phyloP scores from a whole-genome alignment of 1,284 basidiomycete genomes.

The Peniophora sp. region DNA sequence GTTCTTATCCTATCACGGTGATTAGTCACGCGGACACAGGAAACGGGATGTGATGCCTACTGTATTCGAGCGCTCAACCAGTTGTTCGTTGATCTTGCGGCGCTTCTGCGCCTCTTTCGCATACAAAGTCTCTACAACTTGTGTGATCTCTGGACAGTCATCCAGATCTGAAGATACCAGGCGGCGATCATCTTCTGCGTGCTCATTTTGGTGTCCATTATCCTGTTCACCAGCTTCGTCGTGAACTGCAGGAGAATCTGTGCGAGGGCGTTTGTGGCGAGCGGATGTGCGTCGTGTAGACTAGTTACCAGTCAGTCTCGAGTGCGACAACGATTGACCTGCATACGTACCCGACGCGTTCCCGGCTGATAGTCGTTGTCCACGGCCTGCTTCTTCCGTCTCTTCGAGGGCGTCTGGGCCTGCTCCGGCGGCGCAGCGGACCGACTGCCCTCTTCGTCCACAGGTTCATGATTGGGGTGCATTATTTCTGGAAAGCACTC shows the following conservation, averaged over 20 bases:
- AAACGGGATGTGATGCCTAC: slow-evolving; percentile 32
- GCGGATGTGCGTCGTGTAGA: slow-evolving; percentile 32
- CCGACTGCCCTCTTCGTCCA: neutral
- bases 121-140: slow-evolving; percentile 56
- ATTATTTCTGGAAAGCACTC: no score
- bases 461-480: no score
- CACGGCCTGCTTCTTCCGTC: slow-evolving; percentile 41
- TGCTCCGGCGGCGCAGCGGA: neutral
- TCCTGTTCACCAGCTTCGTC: slow-evolving; percentile 11
- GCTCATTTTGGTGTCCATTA: slow-evolving; percentile 23
- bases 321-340: neutral
- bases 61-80: slow-evolving; percentile 56
- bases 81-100: slow-evolving; percentile 59
- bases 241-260: slow-evolving; percentile 23
- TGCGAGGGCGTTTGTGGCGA: slow-evolving; percentile 31
- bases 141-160: slow-evolving; percentile 61
- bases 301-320: slow-evolving; percentile 22
- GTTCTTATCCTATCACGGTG: no score
- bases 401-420: slow-evolving; percentile 23
- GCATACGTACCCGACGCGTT: slow-evolving; percentile 42
- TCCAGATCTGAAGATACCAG: slow-evolving; percentile 67
- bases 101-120: slow-evolving; percentile 63
- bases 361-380: slow-evolving; percentile 48
- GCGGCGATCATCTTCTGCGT: slow-evolving; percentile 38
- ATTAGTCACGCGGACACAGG: no score